Evolutionary conservation across 225 moss, liverwort and hornwort species (phyloP).

Genomic region (Takakia lepidozioides): DNA sequence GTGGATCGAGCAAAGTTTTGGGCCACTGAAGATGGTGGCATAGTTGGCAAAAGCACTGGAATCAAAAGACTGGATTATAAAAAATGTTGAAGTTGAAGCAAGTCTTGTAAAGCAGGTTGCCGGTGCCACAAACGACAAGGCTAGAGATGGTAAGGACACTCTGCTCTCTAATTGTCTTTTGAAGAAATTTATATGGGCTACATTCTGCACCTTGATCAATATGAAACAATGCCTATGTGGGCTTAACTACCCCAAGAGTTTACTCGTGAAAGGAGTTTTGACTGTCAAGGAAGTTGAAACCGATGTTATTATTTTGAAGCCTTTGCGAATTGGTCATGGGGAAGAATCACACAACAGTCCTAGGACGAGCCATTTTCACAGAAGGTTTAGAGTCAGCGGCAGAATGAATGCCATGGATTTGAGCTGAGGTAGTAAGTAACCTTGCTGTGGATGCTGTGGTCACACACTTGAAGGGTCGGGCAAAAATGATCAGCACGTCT

Average conservation of each 20-base stretch:
- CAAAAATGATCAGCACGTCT: slow-evolving; percentile 88
- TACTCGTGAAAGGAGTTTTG: too few species aligned
- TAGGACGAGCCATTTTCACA: slow-evolving; percentile 75
- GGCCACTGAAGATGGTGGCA: slow-evolving; percentile 95
- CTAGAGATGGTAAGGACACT: slow-evolving; percentile 84
- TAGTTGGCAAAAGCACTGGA: slow-evolving; percentile 85
- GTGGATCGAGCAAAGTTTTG: slow-evolving; percentile 79
- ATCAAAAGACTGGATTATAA: too few species aligned
- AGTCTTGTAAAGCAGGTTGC: slow-evolving; percentile 84
- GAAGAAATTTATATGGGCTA: too few species aligned
- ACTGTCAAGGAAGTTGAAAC: too few species aligned
- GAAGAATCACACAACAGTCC: slow-evolving; percentile 80
- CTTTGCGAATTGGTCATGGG: slow-evolving; percentile 27
- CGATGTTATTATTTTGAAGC: too few species aligned
- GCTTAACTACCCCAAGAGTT: too few species aligned
- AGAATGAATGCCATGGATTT: slow-evolving; percentile 95
- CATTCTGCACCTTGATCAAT: too few species aligned
- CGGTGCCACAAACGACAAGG: slow-evolving; percentile 78
- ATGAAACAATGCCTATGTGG: too few species aligned
- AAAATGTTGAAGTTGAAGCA: slow-evolving; percentile 79
- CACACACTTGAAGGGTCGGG: slow-evolving; percentile 62
- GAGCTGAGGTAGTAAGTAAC: slow-evolving; percentile 79
- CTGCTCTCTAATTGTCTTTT: too few species aligned
- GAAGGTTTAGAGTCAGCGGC: slow-evolving; percentile 97
- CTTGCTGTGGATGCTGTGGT: slow-evolving; percentile 89